phyloP scores from a whole-genome alignment of 495 filamentous ascomycete species.

The Elaphomyces granulatus region DNA sequence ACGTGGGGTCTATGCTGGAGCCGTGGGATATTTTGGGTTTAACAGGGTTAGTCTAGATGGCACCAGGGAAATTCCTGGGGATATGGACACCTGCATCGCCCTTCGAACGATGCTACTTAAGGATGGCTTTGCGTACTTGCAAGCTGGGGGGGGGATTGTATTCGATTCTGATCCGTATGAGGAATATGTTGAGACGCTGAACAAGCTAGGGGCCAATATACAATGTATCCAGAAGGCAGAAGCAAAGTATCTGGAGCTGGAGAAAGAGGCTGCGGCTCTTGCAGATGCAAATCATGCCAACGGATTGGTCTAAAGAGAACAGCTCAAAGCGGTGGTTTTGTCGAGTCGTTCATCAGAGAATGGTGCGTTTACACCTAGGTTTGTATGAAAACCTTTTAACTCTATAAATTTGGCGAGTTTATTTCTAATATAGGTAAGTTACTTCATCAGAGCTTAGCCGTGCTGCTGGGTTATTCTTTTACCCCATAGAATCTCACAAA shows the following conservation, averaged over 20 bases:
- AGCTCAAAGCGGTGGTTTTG: too few species aligned
- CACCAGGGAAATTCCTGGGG: conserved; percentile 44
- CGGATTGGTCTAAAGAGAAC: too few species aligned
- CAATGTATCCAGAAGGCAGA: conserved; percentile 76
- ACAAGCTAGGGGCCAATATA: conserved; percentile 85
- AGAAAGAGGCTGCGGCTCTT: conserved; percentile 13
- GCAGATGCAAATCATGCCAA: conserved; percentile 1
- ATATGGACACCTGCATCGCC: conserved; percentile 99
- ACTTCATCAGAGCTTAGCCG: too few species aligned
- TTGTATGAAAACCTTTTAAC: too few species aligned
- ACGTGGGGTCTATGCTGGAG: conserved; percentile 91
- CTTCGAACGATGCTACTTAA: conserved; percentile 92
- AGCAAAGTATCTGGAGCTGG: conserved; percentile 47
- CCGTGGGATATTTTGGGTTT: conserved; percentile 64
- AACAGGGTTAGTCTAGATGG: conserved; percentile 27
- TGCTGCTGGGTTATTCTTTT: too few species aligned
- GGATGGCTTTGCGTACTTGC: conserved; percentile 78
- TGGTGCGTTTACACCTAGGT: too few species aligned
- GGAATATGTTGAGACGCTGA: conserved; percentile 93
- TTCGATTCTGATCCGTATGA: conserved; percentile 91
- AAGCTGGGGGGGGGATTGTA: conserved; percentile 94
- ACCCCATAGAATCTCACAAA: too few species aligned
- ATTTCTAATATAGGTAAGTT: too few species aligned
- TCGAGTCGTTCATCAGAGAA: too few species aligned
- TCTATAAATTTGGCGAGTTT: too few species aligned